Base-by-base conservation (phyloP, 371 early-diverging fungal species). In the Mortierella sp. region DNA sequence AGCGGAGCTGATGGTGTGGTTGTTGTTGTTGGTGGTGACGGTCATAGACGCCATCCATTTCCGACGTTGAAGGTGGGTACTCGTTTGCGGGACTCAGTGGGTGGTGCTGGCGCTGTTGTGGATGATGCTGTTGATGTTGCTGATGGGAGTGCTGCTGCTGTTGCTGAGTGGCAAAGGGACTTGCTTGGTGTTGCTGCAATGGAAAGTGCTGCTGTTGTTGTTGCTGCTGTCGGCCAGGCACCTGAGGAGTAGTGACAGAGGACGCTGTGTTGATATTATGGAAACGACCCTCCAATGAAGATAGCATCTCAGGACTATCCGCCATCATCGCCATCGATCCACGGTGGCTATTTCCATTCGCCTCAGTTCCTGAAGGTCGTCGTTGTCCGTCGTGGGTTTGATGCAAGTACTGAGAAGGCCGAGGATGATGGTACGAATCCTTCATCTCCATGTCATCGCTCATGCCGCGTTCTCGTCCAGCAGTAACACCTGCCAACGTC, bases 371-470 rank as follows among this genome's bases (percentile, higher is more conserved):
- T 5, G 75, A 78, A 4, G 71, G 28, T 11, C 58, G 80, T 50
- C 70, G 60, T 7, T 75, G 76, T 3, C 38, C 16, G 34, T 75
- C 76, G 2, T 47, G 76, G 14, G 24, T 52, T 2, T 74, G 74
- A 19, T 75, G 82, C 19, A 57, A 58, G 16, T 31, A 47, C 16
- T 74, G 52, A 0, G 45, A 50, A 0, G 52, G 42, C 10, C 13
- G 50, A 4, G 28, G 57, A 19, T 68, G 73, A 50, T 79, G 71
- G 57, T 57, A 42, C 8, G 81, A 60, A 11, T 84, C 85, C 21
- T 84, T 79, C 74, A 80, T 81, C 4, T 84, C 85, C 74, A 76
- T 81, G 31, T 81, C 84, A 21, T 16, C 58, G 7, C 47, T 24
- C 26, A 42, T 34, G 8, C 28, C 9, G 21, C 21, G 72, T 26